Evolutionary conservation across 2,329 filamentous ascomycete species (phyloP).

Genomic region (Periconia macrospinosa): DNA sequence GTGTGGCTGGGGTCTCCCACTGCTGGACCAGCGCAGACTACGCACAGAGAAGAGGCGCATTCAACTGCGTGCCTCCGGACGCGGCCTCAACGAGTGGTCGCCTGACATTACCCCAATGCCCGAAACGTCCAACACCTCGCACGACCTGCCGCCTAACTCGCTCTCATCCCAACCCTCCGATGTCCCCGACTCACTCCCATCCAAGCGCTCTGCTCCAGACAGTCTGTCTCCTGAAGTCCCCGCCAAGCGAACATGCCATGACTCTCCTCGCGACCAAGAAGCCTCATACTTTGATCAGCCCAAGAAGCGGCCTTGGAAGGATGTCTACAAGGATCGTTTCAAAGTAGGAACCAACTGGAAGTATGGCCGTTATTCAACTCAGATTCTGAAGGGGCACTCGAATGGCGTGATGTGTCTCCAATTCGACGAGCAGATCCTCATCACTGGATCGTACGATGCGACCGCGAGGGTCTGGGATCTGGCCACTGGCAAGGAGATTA

Average conservation of each 20-base stretch:
- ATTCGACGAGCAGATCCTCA: slow-evolving; percentile 87
- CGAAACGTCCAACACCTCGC: slow-evolving; percentile 25
- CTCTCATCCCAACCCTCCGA: slow-evolving; percentile 13
- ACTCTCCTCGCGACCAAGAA: slow-evolving; percentile 31
- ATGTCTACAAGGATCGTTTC: slow-evolving; percentile 93
- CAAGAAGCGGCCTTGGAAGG: slow-evolving; percentile 79
- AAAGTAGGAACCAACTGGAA: slow-evolving; percentile 98
- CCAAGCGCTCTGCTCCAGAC: slow-evolving; percentile 35
- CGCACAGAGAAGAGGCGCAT: slow-evolving; percentile 86
- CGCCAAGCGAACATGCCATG: slow-evolving; percentile 40
- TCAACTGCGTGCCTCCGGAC: slow-evolving; percentile 66
- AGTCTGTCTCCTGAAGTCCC: slow-evolving; percentile 25
- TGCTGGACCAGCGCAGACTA: slow-evolving; percentile 85
- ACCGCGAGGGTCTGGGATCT: slow-evolving; percentile 98
- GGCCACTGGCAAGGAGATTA: slow-evolving; percentile 80
- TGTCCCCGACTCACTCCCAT: slow-evolving; percentile 18
- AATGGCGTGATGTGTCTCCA: slow-evolving; percentile 83
- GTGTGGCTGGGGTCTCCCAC: slow-evolving; percentile 91
- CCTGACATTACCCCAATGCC: slow-evolving; percentile 54
- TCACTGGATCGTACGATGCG: slow-evolving; percentile 91
- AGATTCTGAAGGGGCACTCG: slow-evolving; percentile 80
- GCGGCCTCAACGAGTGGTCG: slow-evolving; percentile 58
- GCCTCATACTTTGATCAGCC: slow-evolving; percentile 55
- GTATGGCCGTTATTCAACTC: slow-evolving; percentile 83
- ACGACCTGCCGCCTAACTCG: slow-evolving; percentile 4